Conservation (phyloP, 768 basidiomycete species). For the Lepiota venenata region DNA sequence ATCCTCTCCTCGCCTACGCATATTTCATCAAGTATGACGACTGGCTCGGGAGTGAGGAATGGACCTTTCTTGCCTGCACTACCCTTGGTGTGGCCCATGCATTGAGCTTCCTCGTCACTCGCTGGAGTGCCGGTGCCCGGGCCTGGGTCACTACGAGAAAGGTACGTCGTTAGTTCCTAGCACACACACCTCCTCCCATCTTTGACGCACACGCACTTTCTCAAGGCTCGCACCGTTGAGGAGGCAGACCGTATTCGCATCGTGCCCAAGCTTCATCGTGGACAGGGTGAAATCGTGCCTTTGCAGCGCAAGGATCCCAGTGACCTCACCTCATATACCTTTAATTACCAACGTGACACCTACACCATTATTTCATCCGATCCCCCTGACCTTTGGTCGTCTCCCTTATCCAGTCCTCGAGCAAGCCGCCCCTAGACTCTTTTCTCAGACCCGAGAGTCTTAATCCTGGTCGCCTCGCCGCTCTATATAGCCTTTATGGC, state of each 20-base stretch:
- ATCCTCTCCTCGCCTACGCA: conserved; percentile 83
- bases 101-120: conserved; percentile 86
- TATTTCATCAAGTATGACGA: conserved; percentile 90
- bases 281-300: conserved; percentile 85
- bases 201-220: not conserved
- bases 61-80: conserved; percentile 94
- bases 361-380: conserved; percentile 65
- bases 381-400: conserved; percentile 64
- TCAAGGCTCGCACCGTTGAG: conserved; percentile 59
- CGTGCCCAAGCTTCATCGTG: conserved; percentile 76
- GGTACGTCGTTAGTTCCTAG: conserved; percentile 33
- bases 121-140: conserved; percentile 80
- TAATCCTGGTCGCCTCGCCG: conserved; percentile 39
- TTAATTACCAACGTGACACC: conserved; percentile 94
- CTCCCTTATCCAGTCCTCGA: conserved; percentile 88
- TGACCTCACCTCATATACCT: conserved; percentile 69
- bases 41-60: conserved; percentile 92
- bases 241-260: conserved; percentile 82
- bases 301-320: conserved; percentile 58
- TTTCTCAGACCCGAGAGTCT: conserved; percentile 66
- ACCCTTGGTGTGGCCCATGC: conserved; percentile 84
- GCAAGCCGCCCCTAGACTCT: conserved; percentile 60
- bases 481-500: conserved; percentile 70
- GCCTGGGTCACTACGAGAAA: conserved; percentile 78
- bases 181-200: not conserved